Evolutionary conservation across 2,329 filamentous ascomycete species (phyloP), one percentile per base, ranked within the genome.

Genomic region (Podosphaera xanthii): DNA sequence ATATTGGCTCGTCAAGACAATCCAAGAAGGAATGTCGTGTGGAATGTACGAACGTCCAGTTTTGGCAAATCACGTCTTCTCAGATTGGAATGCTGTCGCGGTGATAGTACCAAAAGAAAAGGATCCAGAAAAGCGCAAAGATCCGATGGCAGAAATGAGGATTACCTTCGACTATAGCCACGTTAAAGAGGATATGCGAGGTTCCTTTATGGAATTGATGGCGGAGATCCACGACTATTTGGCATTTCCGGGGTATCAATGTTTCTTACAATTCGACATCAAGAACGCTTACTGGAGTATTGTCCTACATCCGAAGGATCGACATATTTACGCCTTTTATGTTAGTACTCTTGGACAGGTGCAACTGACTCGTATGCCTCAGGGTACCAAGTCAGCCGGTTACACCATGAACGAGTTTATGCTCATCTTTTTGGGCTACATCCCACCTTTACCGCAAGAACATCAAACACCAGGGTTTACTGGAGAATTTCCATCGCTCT

Each of bases 221-320:
- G 22, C 22, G 22, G 22, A 22, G 22, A 22, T 22, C 22, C 22
- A 22, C 22, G 22, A 22, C 22, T 22, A 22, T 22, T 22, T 22
- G 42, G 7, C 2, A 33, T 33, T 34, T 35, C 50, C 30, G 36
- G 31, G 30, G 2, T 4, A 35, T 33, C 4, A 54, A 6, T 54
- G 10, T 35, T 54, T 54, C 31, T 54, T 33, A 10, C 30, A 54
- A 35, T 54, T 54, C 31, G 50, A 54, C 31, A 34, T 54, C 50
- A 54, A 54, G 50, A 33, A 35, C 50, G 22, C 50, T 14, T 54
- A 54, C 31, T 54, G n/a, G 50, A 54, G 50, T 54, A 54, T 54
- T 54, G 48, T 50, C 48, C 48, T 50, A 50, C 48, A 50, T 50
- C 48, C 48, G 31, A 14, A 50, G 31, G 48, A 50, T 54, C 30